Evolutionary conservation across 23 red algal species (phyloP).

Genomic region (Gracilaria gracilis): DNA sequence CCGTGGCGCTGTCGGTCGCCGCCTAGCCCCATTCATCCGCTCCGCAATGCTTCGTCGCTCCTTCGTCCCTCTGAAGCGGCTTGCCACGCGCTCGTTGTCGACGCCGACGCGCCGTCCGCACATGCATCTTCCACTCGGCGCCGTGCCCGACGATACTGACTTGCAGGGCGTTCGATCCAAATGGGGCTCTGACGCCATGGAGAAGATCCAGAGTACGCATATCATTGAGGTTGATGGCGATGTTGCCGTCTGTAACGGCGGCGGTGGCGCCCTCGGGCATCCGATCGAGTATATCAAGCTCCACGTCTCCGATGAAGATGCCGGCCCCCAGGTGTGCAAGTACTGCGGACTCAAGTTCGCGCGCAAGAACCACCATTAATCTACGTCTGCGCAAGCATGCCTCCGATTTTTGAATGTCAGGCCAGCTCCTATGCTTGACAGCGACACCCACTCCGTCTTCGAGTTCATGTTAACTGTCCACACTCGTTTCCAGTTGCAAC

Average conservation of each 20-base stretch:
- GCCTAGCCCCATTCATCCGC: background rate
- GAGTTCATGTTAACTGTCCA: conserved; percentile 18
- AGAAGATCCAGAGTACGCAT: conserved; percentile 61
- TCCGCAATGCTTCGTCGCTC: conserved; percentile 33
- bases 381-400: background rate
- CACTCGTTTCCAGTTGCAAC: background rate
- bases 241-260: conserved; percentile 80
- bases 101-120: conserved; percentile 32
- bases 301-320: conserved; percentile 60
- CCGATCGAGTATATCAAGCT: conserved; percentile 90
- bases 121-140: conserved; percentile 83
- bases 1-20: background rate
- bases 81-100: conserved; percentile 29
- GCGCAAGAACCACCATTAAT: conserved; percentile 40
- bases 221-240: conserved; percentile 73
- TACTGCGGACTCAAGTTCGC: conserved; percentile 67
- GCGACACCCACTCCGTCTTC: background rate
- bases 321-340: conserved; percentile 75
- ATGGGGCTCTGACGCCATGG: conserved; percentile 90
- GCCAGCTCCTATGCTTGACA: background rate
- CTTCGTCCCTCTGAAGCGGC: conserved; percentile 11
- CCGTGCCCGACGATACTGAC: conserved; percentile 70
- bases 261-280: conserved; percentile 84
- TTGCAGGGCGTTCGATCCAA: conserved; percentile 68
- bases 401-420: conserved; percentile 23